These are phyloP conservation scores for Phylloporus sp. DNA, from an alignment of 768 basidiomycete genomes.

Conservation along the genomic window DNA sequence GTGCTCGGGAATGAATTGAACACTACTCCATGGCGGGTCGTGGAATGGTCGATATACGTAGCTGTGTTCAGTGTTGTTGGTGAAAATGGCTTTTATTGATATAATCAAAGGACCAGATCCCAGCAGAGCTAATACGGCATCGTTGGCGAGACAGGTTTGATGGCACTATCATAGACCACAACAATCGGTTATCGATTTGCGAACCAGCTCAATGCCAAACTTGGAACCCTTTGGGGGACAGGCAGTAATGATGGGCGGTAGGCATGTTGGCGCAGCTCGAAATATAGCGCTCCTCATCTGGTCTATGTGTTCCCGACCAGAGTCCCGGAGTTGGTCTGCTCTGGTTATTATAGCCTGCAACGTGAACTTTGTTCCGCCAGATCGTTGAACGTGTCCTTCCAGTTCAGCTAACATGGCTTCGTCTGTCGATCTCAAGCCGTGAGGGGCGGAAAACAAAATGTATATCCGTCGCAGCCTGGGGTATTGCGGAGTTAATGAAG, in stretches of 20 bases:
- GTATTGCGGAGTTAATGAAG: background rate
- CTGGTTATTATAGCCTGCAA: slow-evolving; percentile 73
- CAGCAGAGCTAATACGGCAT: background rate
- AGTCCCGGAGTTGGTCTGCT: slow-evolving; percentile 44
- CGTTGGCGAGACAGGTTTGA: background rate
- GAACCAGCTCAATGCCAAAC: slow-evolving; percentile 54
- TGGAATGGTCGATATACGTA: no score
- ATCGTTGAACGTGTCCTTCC: slow-evolving; percentile 26
- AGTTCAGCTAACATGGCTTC: slow-evolving; percentile 57
- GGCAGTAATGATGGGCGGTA: slow-evolving; percentile 58
- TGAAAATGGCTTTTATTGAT: background rate
- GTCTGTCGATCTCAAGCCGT: slow-evolving; percentile 55
- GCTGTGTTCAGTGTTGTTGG: background rate
- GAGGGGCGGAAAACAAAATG: slow-evolving; percentile 64
- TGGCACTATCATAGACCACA: slow-evolving; percentile 38
- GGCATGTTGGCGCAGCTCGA: slow-evolving; percentile 50
- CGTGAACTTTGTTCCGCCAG: slow-evolving; percentile 43
- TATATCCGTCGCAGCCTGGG: slow-evolving; percentile 64
- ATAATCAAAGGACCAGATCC: background rate
- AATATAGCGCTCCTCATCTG: slow-evolving; percentile 49
- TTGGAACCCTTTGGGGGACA: slow-evolving; percentile 43
- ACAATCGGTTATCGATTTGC: slow-evolving; percentile 54
- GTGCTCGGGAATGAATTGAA: no score
- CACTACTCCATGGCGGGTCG: no score
- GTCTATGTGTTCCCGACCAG: slow-evolving; percentile 34